Base-by-base conservation (phyloP, 2,329 filamentous ascomycete species). In the Sporothrix luriei region DNA sequence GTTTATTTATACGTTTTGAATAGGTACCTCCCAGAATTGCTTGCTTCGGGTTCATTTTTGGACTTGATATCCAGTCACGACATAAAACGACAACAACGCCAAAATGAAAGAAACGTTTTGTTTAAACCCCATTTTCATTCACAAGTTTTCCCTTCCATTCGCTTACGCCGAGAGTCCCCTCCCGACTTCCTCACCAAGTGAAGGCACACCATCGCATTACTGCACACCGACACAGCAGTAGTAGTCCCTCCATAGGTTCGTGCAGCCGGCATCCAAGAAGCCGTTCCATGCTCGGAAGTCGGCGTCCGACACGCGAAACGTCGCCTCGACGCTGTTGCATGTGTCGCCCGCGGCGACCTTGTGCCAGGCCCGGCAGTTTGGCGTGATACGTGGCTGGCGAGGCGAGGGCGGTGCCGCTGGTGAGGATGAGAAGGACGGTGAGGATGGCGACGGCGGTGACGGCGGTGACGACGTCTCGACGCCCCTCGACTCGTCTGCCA, bases 281-380 rank as follows among this genome's bases (percentile, higher is more conserved):
- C 69, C 54, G 68, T 75, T 75, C 73, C 73, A 75, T n/a, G 52
- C 40, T n/a, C 38, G 43, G 48, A 75, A 72, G 29, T 69, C 65
- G 10, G 57, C 62, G 24, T 66, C 43, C 24, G 57, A 68, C 33
- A 74, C 71, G 21, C 70, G 65, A 43, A 69, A 21, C 13, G 68
- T 52, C 19, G 14, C 10, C 38, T 64, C 69, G 38, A 75, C 64
- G 16, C 5, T 9, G 13, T 69, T 49, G 74, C 80, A 81, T 7
- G 61, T 73, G 68, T 80, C 77, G 57, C 78, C 77, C 9, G 68
- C 70, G 51, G 72, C 73, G 40, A 78, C 73, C 33, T 72, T 75
- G 72, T 78, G 77, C 75, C 76, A 79, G 43, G 71, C 57, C 29
- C 72, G 75, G 75, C 79, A 80, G 68, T 68, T 9, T 1, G 48